Evolutionary conservation across 495 filamentous ascomycete genomes (phyloP), one percentile per base, ranked within the genome.

Genomic region (Hamigera avellanea): DNA sequence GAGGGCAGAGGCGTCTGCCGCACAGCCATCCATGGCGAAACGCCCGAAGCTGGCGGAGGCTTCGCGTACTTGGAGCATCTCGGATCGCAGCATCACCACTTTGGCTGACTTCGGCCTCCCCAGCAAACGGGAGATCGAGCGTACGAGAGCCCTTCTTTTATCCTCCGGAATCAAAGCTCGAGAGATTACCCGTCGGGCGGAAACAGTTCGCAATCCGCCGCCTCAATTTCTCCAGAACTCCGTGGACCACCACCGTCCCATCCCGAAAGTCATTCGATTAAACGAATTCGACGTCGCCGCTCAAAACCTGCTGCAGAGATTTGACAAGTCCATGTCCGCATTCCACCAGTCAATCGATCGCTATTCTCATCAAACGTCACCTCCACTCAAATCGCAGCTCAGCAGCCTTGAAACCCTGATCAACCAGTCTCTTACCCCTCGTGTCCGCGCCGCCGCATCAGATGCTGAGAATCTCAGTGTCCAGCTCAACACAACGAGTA

Each of bases 161-260:
- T 83, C 79, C 40, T 81, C 84, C 0, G 87, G 86, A 30, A 77
- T 93, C 52, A 89, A 89, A 56, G 87, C 87, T 0, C 73, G 76
- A 41, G 83, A 86, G 48, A 81, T 94, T 39, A 64, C 67, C 26
- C 72, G 77, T 8, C 70, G 79, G 32, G 77, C 80, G 13, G 61
- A 78, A 26, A 67, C 65, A 19, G 31, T 59, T 30, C 57, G 64
- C 33, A 41, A 53, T 28, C 44, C 66, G 45, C 59, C 62, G 39
- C 54, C 54, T 10, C 50, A 55, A 18, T 62, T 75, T 48, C 28
- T 63, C 42, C 46, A 48, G 37, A 42, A 52, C 38, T 38, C 58
- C 17, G 40, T 51, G 27, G 45, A 48, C 18, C 14, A 49, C 12
- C 46, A 44, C 14, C 27, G 44, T 14, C 42, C 64, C 15, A 44